Conservation (phyloP, 1,139 yeast species). For the Arxiozyma slooffiae region DNA sequence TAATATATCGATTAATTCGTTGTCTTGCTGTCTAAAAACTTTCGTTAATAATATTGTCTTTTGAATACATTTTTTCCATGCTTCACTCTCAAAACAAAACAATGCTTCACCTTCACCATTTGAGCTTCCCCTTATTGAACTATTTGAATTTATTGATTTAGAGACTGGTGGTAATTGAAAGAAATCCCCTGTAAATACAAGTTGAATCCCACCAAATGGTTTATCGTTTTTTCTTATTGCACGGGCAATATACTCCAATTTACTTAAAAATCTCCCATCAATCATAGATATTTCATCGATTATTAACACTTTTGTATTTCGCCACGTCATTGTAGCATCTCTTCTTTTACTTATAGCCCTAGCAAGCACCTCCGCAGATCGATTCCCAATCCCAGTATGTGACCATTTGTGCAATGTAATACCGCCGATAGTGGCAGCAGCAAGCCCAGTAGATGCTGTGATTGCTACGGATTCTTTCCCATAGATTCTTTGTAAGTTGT, state of each 20-base stretch:
- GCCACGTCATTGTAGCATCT: conserved; percentile 47
- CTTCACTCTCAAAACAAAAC: conserved; percentile 50
- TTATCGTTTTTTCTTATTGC: conserved; percentile 35
- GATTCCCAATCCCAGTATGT: conserved; percentile 67
- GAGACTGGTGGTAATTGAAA: conserved; percentile 77
- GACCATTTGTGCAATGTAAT: conserved; percentile 69
- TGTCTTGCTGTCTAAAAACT: conserved; percentile 65
- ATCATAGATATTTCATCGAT: conserved; percentile 83
- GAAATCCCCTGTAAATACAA: conserved; percentile 73
- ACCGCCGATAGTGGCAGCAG: conserved; percentile 83
- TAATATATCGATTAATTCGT: conserved; percentile 58
- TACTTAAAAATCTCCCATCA: conserved; percentile 56
- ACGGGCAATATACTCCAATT: conserved; percentile 54
- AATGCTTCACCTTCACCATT: conserved; percentile 22
- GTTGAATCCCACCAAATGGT: conserved; percentile 78
- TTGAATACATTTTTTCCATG: conserved; percentile 47
- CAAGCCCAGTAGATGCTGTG: conserved; percentile 87
- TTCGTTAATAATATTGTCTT: conserved; percentile 50
- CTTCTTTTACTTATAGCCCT: conserved; percentile 40
- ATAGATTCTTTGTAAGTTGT: conserved; percentile 34
- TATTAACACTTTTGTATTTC: conserved; percentile 48
- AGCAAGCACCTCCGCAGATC: conserved; percentile 37
- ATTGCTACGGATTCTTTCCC: conserved; percentile 54
- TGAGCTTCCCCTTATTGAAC: conserved; percentile 28
- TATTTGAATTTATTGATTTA: not conserved